A percentile compares a stretch with the other conserved stretches of the same genome.
Evolutionary conservation across 345 rosid species (phyloP).

Genomic region (Eucalyptus paniculata): DNA sequence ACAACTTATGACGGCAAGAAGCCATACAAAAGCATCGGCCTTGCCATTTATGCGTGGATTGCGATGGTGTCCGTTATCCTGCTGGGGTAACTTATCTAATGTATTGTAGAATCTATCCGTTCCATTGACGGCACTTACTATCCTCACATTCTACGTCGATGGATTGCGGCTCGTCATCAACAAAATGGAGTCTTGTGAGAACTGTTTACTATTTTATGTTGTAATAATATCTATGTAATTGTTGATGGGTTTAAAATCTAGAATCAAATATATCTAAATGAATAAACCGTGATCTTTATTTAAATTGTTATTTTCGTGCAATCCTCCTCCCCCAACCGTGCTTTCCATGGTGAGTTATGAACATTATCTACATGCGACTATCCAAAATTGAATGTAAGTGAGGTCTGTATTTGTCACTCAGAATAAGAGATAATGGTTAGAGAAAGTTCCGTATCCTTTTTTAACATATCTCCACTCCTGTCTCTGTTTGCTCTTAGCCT

Average conservation of each 20-base stretch:
- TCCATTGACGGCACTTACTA: no score
- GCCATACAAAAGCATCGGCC: no score
- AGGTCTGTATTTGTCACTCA: neutral
- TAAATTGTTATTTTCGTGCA: neutral
- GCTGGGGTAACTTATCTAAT: no score
- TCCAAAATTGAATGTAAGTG: neutral
- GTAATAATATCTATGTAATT: neutral
- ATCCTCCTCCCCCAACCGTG: neutral
- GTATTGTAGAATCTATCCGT: no score
- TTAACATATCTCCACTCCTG: neutral
- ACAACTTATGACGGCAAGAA: no score
- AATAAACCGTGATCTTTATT: neutral
- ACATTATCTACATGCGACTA: neutral
- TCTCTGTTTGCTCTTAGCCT: neutral
- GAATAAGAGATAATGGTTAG: no score
- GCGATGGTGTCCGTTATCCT: no score
- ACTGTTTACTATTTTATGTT: neutral
- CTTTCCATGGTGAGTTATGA: neutral
- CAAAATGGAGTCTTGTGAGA: neutral
- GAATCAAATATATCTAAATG: neutral
- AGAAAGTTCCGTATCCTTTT: neutral
- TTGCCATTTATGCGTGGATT: no score
- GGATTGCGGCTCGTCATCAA: no score
- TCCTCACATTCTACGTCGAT: no score
- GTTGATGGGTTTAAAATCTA: neutral